phyloP scores from a whole-genome alignment of 768 basidiomycete species.

The Clitopilus passeckerianus region DNA sequence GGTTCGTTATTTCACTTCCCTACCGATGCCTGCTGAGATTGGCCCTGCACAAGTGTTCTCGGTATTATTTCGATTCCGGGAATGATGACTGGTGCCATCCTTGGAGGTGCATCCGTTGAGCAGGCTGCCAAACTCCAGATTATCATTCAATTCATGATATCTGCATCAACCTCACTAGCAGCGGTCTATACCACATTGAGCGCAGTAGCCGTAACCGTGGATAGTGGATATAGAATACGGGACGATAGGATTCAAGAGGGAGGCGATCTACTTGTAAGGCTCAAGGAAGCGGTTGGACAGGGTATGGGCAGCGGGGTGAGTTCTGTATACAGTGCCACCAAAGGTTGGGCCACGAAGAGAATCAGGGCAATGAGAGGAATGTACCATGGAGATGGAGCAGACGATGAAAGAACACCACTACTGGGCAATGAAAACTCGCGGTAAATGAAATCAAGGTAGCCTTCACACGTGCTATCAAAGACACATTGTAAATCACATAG shows the following conservation, averaged over 20 bases:
- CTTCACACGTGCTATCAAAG: too few species aligned
- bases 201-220: constrained; percentile 59
- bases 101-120: constrained; percentile 79
- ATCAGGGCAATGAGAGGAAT: too few species aligned
- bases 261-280: background rate
- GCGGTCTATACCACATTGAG: constrained; percentile 60
- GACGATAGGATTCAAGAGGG: constrained; percentile 53
- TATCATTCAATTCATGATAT: constrained; percentile 95
- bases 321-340: too few species aligned
- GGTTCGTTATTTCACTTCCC: constrained; percentile 28
- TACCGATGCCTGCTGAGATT: background rate
- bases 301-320: too few species aligned
- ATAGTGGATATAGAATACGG: constrained; percentile 61
- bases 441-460: too few species aligned
- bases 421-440: too few species aligned
- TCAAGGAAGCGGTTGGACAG: background rate
- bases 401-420: too few species aligned
- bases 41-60: constrained; percentile 42
- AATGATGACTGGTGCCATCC: constrained; percentile 91
- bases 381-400: too few species aligned
- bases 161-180: constrained; percentile 68
- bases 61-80: constrained; percentile 81
- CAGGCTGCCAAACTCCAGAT: constrained; percentile 87
- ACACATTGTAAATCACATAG: too few species aligned
- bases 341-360: too few species aligned